Evolutionary conservation across 495 filamentous ascomycete genomes (phyloP).

Genomic region (Achaetomiella virescens): DNA sequence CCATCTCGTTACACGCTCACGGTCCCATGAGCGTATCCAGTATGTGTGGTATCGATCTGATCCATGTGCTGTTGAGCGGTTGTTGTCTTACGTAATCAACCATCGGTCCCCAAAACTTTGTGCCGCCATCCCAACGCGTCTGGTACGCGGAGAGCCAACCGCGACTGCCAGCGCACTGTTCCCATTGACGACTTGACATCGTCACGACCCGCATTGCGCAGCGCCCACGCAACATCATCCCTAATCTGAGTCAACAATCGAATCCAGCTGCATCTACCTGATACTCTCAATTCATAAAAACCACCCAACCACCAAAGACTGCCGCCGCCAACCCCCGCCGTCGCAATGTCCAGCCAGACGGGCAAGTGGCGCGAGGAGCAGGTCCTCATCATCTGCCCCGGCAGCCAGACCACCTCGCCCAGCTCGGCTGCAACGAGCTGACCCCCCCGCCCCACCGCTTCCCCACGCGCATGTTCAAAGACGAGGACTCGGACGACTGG

Average conservation of each 20-base stretch:
- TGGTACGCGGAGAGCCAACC: not conserved
- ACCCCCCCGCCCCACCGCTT: slow-evolving; percentile 77
- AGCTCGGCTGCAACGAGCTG: slow-evolving; percentile 88
- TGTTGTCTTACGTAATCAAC: slow-evolving; percentile 11
- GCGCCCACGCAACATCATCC: not conserved
- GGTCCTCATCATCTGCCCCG: slow-evolving; percentile 77
- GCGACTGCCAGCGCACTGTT: too few species aligned
- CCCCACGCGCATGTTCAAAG: slow-evolving; percentile 88
- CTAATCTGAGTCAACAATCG: too few species aligned
- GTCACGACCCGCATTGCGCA: too few species aligned
- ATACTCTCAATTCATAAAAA: not conserved
- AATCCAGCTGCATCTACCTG: not conserved
- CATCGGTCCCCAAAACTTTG: slow-evolving; percentile 2
- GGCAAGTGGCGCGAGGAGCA: slow-evolving; percentile 51
- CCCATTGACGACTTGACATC: not conserved
- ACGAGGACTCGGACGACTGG: slow-evolving; percentile 69
- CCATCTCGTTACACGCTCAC: too few species aligned
- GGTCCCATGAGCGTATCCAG: too few species aligned
- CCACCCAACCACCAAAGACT: not conserved
- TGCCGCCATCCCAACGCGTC: slow-evolving; percentile 1
- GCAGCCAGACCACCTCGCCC: slow-evolving; percentile 91
- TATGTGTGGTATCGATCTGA: too few species aligned
- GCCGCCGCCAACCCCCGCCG: not conserved
- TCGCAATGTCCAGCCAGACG: slow-evolving; percentile 41
- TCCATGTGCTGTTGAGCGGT: not conserved